Conservation (phyloP, 495 filamentous ascomycete genomes). For the Thermochaetoides thermophila region DNA sequence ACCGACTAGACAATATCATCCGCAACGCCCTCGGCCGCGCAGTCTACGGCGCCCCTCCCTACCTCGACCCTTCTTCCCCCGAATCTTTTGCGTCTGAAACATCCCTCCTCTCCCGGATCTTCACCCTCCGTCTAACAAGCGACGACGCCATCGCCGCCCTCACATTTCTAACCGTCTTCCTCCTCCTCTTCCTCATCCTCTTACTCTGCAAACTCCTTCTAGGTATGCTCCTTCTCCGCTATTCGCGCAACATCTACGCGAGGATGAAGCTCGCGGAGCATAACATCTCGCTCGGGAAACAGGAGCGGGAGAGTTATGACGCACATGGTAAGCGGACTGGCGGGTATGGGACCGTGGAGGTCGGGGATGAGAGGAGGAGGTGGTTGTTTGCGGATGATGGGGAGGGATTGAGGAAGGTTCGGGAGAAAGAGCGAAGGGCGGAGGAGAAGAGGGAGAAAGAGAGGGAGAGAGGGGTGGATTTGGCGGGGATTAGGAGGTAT, state of each 20-base stretch:
- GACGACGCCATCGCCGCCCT: slow-evolving; percentile 55
- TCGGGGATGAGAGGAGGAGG: slow-evolving; percentile 71
- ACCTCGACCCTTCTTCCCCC: slow-evolving; percentile 13
- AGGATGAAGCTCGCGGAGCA: slow-evolving; percentile 62
- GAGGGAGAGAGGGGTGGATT: slow-evolving; percentile 30
- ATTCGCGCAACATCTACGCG: slow-evolving; percentile 60
- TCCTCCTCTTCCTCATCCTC: slow-evolving; percentile 62
- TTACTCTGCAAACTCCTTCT: slow-evolving; percentile 71
- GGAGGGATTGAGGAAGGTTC: slow-evolving; percentile 48
- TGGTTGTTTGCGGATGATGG: slow-evolving; percentile 82
- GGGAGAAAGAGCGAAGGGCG: slow-evolving; percentile 48
- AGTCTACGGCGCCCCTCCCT: slow-evolving; percentile 38
- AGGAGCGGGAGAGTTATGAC: slow-evolving; percentile 40
- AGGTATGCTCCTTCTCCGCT: slow-evolving; percentile 65
- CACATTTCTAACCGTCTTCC: slow-evolving; percentile 65
- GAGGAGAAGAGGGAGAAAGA: slow-evolving; percentile 43
- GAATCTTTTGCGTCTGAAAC: slow-evolving; percentile 7
- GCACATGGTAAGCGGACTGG: slow-evolving; percentile 61
- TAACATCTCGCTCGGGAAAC: slow-evolving; percentile 27
- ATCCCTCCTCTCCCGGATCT: slow-evolving; percentile 14
- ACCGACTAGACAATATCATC: slow-evolving; percentile 60
- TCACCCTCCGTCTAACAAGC: slow-evolving; percentile 24
- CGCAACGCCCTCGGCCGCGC: slow-evolving; percentile 55
- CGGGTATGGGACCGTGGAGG: slow-evolving; percentile 70
- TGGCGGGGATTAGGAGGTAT: slow-evolving; percentile 63